Evolutionary conservation across 208 protist species (phyloP).

Genomic region (Trypanosoma scelopori): DNA sequence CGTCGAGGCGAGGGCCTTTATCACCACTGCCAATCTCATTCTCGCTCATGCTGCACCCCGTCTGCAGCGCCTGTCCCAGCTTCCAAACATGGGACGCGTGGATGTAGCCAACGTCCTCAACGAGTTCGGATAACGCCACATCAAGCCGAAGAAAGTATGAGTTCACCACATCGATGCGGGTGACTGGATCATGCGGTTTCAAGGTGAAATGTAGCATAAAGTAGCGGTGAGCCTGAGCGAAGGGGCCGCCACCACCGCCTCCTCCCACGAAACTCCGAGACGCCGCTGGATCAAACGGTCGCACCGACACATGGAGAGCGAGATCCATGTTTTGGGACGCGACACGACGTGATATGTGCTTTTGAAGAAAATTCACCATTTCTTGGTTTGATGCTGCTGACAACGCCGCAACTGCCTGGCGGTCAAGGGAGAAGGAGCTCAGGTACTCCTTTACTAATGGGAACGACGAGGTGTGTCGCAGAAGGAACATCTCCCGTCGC

Average conservation of each 20-base stretch:
- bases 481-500: conserved; percentile 63
- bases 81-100: conserved; percentile 51
- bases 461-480: conserved; percentile 40
- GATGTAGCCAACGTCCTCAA: conserved; percentile 70
- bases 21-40: conserved; percentile 4
- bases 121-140: conserved; percentile 46
- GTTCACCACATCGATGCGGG: conserved; percentile 53
- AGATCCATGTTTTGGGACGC: conserved; percentile 53
- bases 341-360: conserved; percentile 30
- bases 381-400: conserved; percentile 19
- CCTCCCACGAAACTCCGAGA: conserved; percentile 30
- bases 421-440: conserved; percentile 25
- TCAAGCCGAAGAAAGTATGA: conserved; percentile 70
- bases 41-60: neutral
- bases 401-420: neutral
- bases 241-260: conserved; percentile 43
- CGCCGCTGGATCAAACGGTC: conserved; percentile 55
- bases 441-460: conserved; percentile 51
- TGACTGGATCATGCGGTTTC: conserved; percentile 23
- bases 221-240: conserved; percentile 52
- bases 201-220: conserved; percentile 57
- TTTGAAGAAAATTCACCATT: conserved; percentile 28
- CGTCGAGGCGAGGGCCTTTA: neutral
- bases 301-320: conserved; percentile 42
- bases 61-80: conserved; percentile 38